A percentile compares a stretch with the other conserved stretches of the same genome.
These are phyloP conservation scores for Avicennia marina DNA, from an alignment of 257 asterid species.

Conservation along the genomic window DNA sequence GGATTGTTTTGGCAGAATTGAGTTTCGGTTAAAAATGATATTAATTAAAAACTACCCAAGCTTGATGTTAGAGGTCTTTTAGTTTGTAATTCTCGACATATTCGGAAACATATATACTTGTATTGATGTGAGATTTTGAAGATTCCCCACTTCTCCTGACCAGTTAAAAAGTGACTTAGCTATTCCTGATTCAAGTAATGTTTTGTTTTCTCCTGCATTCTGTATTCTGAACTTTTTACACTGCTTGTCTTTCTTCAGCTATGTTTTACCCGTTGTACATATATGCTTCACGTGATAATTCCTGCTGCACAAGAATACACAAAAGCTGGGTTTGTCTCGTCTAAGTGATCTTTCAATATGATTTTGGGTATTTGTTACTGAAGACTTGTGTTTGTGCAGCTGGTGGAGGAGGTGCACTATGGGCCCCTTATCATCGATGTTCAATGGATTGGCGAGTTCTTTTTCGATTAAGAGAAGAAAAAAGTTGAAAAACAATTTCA, in stretches of 20 bases:
- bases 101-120: constrained; percentile 3
- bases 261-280: constrained; percentile 11
- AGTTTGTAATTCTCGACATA: constrained; percentile 16
- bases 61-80: constrained; percentile 15
- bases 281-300: constrained; percentile 20
- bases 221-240: constrained; percentile 35
- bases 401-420: constrained; percentile 31
- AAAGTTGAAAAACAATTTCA: constrained; percentile 21
- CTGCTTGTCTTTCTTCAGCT: constrained; percentile 32
- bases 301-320: neutral
- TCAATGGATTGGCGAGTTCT: constrained; percentile 78
- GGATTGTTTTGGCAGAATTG: constrained; percentile 12
- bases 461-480: constrained; percentile 46
- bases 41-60: constrained; percentile 22
- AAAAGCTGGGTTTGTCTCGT: neutral
- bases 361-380: neutral
- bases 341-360: neutral
- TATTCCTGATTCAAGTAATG: constrained; percentile 30
- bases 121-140: constrained; percentile 39
- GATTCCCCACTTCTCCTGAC: constrained; percentile 30
- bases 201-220: constrained; percentile 11
- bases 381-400: constrained; percentile 28
- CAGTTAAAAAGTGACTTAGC: constrained; percentile 18
- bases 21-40: constrained; percentile 7
- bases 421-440: constrained; percentile 89